A percentile compares a stretch with the other conserved stretches of the same genome.
These are phyloP conservation scores for Otatea glauca DNA, from an alignment of 176 grass and related monocot genomes.

Conservation along the genomic window DNA sequence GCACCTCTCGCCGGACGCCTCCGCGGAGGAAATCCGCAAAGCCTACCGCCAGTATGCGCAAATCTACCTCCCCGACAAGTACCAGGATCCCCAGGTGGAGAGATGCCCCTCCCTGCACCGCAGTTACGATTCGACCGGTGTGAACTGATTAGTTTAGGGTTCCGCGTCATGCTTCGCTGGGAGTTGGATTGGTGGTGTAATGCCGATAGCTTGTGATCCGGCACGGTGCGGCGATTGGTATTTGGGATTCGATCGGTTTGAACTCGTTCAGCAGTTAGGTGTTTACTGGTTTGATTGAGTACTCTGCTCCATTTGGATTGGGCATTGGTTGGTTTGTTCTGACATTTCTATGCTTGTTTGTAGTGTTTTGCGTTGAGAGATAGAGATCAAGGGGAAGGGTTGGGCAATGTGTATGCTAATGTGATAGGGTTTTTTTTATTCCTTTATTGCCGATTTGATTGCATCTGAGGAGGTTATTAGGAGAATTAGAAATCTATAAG, in stretches of 20 bases:
- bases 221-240: not conserved
- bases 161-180: not conserved
- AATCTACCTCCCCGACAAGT: slow-evolving; percentile 96
- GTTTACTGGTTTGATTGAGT: not conserved
- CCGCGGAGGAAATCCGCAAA: slow-evolving; percentile 82
- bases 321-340: not conserved
- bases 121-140: not conserved
- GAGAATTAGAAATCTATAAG: not conserved
- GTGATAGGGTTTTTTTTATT: not conserved
- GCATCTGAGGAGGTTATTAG: not conserved
- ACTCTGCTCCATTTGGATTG: not conserved
- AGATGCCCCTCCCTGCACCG: not conserved
- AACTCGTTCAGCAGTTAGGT: slow-evolving; percentile 12
- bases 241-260: not conserved
- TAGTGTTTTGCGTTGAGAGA: not conserved
- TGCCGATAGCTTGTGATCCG: slow-evolving; percentile 10
- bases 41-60: slow-evolving; percentile 92
- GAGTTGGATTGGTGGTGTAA: slow-evolving; percentile 10
- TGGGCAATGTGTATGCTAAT: slow-evolving; percentile 1
- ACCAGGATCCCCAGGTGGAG: slow-evolving; percentile 66
- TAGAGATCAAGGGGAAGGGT: slow-evolving; percentile 24
- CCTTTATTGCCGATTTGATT: not conserved
- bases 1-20: slow-evolving; percentile 80
- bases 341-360: not conserved
- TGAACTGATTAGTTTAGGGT: slow-evolving; percentile 28